These are phyloP conservation scores for Flaveria robusta DNA, from an alignment of 129 eudicot genomes.

Conservation along the genomic window DNA sequence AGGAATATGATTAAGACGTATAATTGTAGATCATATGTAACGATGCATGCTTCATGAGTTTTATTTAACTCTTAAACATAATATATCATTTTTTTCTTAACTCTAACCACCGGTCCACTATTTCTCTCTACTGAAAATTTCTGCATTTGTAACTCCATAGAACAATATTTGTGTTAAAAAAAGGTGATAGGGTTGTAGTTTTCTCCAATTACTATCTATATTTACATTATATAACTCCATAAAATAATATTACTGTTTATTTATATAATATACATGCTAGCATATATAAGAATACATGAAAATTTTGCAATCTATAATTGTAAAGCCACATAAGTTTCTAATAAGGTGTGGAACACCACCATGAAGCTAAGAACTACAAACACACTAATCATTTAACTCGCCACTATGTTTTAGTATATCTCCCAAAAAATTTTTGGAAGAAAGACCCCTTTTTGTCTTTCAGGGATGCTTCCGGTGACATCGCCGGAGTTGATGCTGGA, in stretches of 20 bases:
- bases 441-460: conserved; percentile 12
- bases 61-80: too few species aligned
- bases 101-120: too few species aligned
- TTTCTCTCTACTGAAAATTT: too few species aligned
- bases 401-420: conserved; percentile 13
- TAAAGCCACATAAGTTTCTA: conserved; percentile 21
- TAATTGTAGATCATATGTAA: too few species aligned
- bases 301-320: conserved; percentile 1
- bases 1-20: too few species aligned
- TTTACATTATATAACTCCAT: background rate
- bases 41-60: too few species aligned
- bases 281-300: background rate
- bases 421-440: conserved; percentile 14
- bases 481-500: conserved; percentile 21
- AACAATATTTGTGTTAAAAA: background rate
- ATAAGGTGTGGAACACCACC: conserved; percentile 26
- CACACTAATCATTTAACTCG: conserved; percentile 23
- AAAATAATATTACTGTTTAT: too few species aligned
- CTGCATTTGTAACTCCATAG: background rate
- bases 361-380: conserved; percentile 20
- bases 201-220: background rate
- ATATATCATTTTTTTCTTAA: too few species aligned
- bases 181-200: background rate
- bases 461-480: conserved; percentile 31
- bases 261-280: conserved; percentile 21